phyloP scores from a whole-genome alignment of 306 rosid species.

The Cicer chorassanicum region DNA sequence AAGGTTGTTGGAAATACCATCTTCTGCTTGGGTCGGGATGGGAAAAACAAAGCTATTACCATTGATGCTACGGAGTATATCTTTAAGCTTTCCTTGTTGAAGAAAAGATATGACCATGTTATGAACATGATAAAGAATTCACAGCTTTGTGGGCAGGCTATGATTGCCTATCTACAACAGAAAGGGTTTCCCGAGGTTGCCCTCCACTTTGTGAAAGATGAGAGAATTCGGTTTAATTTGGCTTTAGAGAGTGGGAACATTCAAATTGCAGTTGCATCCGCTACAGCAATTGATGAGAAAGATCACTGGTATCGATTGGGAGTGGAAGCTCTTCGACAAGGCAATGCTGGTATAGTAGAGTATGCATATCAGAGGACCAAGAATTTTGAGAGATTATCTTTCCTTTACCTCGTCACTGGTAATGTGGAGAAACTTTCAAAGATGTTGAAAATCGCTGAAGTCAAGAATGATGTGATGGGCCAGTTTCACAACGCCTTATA shows the following conservation, averaged over 20 bases:
- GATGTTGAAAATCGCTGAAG: constrained; percentile 97
- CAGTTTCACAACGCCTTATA: constrained; percentile 93
- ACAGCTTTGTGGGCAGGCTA: constrained; percentile 92
- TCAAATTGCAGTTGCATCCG: constrained; percentile 91
- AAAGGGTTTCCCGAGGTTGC: constrained; percentile 97
- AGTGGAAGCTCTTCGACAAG: constrained; percentile 95
- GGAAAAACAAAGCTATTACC: constrained; percentile 70
- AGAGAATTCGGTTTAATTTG: constrained; percentile 83
- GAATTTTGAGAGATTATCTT: constrained; percentile 89
- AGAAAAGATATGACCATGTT: constrained; percentile 81
- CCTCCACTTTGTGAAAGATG: constrained; percentile 95
- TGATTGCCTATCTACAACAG: constrained; percentile 95
- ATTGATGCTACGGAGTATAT: constrained; percentile 87
- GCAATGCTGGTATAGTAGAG: constrained; percentile 90
- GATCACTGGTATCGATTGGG: constrained; percentile 94
- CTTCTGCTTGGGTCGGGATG: constrained; percentile 93
- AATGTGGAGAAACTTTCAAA: constrained; percentile 80
- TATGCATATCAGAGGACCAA: constrained; percentile 96
- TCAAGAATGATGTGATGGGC: constrained; percentile 96
- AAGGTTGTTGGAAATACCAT: constrained; percentile 79
- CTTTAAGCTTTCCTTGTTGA: constrained; percentile 80
- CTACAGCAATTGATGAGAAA: constrained; percentile 91
- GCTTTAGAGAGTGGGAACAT: constrained; percentile 96
- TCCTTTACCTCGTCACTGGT: constrained; percentile 89
- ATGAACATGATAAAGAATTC: constrained; percentile 93